These are phyloP conservation scores for Candida insectorum DNA, from an alignment of 805 yeast genomes.

Conservation along the genomic window DNA sequence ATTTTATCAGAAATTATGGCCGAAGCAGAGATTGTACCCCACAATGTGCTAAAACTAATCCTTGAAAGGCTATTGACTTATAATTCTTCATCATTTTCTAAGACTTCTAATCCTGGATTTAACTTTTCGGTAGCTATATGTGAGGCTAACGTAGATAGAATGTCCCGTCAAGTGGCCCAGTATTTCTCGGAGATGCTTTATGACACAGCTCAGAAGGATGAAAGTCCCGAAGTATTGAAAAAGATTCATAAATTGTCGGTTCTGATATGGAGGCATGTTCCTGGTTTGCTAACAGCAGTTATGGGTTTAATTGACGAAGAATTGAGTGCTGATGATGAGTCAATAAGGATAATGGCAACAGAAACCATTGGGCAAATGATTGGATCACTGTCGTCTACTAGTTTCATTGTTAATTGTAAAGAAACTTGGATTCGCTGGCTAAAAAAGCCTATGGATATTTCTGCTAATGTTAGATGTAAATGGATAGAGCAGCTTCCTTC, in stretches of 20 bases:
- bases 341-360: constrained; percentile 65
- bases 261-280: constrained; percentile 74
- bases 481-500: constrained; percentile 65
- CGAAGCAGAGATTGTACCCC: constrained; percentile 66
- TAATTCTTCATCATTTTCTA: constrained; percentile 10
- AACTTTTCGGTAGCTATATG: constrained; percentile 66
- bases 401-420: constrained; percentile 53
- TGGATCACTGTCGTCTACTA: constrained; percentile 17
- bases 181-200: constrained; percentile 74
- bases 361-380: constrained; percentile 69
- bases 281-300: constrained; percentile 68
- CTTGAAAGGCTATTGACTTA: constrained; percentile 55
- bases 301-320: constrained; percentile 81
- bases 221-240: constrained; percentile 42
- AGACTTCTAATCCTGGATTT: constrained; percentile 54
- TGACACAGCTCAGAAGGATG: constrained; percentile 35
- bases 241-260: constrained; percentile 62
- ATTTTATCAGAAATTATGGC: constrained; percentile 72
- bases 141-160: constrained; percentile 63
- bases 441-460: constrained; percentile 68
- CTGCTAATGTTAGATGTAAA: constrained; percentile 57
- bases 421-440: constrained; percentile 71
- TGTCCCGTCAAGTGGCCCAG: constrained; percentile 74
- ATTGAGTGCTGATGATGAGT: constrained; percentile 64
- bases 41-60: constrained; percentile 56